Evolutionary conservation across 1,284 basidiomycete species (phyloP).

Genomic region (Trametes hirsuta): DNA sequence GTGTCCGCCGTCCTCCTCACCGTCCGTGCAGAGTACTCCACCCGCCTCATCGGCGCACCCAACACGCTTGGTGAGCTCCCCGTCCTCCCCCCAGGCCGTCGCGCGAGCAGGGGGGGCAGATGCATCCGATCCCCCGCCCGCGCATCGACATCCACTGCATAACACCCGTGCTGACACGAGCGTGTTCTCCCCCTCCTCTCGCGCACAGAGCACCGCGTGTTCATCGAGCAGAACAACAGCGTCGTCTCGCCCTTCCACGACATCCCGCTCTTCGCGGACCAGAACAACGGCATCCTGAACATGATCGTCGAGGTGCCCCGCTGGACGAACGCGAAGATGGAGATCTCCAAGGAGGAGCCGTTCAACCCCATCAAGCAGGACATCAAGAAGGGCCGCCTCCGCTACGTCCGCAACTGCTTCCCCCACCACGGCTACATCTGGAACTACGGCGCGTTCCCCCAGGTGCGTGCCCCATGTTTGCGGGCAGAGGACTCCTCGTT

Average conservation of each 20-base stretch:
- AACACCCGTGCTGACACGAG: conserved; percentile 1
- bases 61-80: conserved; percentile 84
- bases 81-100: not conserved
- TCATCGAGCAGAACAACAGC: conserved; percentile 85
- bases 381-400: conserved; percentile 94
- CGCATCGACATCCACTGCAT: conserved; percentile 4
- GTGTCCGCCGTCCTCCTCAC: conserved; percentile 23
- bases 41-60: conserved; percentile 83
- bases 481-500: no score
- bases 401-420: conserved; percentile 99
- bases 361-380: conserved; percentile 99
- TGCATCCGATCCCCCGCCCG: conserved; percentile 7
- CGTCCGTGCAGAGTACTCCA: conserved; percentile 59
- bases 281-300: conserved; percentile 92
- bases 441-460: conserved; percentile 98
- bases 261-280: conserved; percentile 95
- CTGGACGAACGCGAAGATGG: conserved; percentile 99
- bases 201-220: conserved; percentile 88
- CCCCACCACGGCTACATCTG: conserved; percentile 99
- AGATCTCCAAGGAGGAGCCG: conserved; percentile 95
- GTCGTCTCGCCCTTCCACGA: conserved; percentile 95
- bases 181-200: not conserved
- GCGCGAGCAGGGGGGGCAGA: not conserved
- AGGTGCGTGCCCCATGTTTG: conserved; percentile 52
- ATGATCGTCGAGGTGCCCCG: conserved; percentile 99